These are phyloP conservation scores for Sphenostylis stenocarpa DNA, from an alignment of 306 rosid species.

Conservation along the genomic window DNA sequence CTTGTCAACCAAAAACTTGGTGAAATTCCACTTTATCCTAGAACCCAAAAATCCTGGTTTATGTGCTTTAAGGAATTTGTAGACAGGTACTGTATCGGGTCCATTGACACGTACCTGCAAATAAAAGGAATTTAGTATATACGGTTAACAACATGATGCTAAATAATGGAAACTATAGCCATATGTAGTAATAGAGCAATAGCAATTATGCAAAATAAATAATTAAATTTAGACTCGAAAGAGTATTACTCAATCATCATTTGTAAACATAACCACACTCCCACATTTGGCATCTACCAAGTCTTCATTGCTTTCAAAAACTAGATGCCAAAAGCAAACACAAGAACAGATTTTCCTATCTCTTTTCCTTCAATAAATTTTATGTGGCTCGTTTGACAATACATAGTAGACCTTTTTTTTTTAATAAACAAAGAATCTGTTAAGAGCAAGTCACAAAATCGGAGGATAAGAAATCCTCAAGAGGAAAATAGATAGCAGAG, in stretches of 20 bases:
- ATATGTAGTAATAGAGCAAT: background rate
- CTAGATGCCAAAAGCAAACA: background rate
- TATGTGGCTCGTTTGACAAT: background rate
- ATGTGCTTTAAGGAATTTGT: slow-evolving; percentile 67
- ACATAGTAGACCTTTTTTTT: background rate
- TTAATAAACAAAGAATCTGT: background rate
- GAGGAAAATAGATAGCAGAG: background rate
- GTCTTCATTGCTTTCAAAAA: background rate
- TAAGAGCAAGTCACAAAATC: background rate
- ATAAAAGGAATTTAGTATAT: background rate
- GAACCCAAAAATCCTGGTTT: slow-evolving; percentile 62
- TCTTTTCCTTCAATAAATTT: background rate
- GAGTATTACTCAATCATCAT: slow-evolving; percentile 14
- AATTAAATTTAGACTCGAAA: slow-evolving; percentile 10
- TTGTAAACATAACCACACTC: slow-evolving; percentile 25
- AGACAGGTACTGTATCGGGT: slow-evolving; percentile 60
- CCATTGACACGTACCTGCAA: slow-evolving; percentile 76
- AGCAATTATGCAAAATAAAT: background rate
- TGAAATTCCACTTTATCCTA: slow-evolving; percentile 90
- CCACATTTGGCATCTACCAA: background rate
- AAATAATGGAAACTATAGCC: background rate
- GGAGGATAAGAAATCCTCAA: background rate
- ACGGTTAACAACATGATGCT: slow-evolving; percentile 7
- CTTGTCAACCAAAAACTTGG: slow-evolving; percentile 79
- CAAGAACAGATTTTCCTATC: background rate